Evolutionary conservation across 2,329 filamentous ascomycete genomes (phyloP), one percentile per base, ranked within the genome.

Genomic region (Neopestalotiopsis sp.): DNA sequence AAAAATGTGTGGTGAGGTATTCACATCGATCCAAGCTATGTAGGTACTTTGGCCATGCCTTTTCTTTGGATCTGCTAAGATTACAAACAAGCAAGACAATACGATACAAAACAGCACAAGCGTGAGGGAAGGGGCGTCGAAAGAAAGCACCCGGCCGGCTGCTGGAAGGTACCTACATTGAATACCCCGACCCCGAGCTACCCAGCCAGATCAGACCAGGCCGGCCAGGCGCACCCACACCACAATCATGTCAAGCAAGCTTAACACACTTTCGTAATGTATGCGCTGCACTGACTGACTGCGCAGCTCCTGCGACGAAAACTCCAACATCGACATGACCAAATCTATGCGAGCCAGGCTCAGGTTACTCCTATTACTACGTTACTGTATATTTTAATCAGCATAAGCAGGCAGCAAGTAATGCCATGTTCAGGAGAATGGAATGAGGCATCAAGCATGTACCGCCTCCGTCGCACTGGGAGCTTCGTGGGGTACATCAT

Each of bases 251-350:
- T 38, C 34, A 38, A 38, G 34, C 34, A 53, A 28, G 45, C 45
- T 53, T 24, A 53, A 53, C 45, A 53, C 45, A 53, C 45, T 53
- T 53, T 53, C 45, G 45, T 53, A 53, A 53, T 53, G 45, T 53
- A 53, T 53, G 45, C 45, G 45, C n/a, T 53, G 45, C 45, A 53
- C 45, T 53, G 45, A 53, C 45, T 53, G 45, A 53, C 45, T 53
- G 45, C 45, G n/a, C 45, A n/a, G 17, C 45, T 53, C 20, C 45
- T 53, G 45, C 45, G 45, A 53, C 45, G 24, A 53, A n/a, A 20
- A 17, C 20, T 20, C 45, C 17, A 53, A 53, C n/a, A n/a, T 53
- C 5, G 17, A 53, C 45, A 53, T n/a, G 17, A 7, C 20, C 45
- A 53, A 53, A 53, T 53, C 20, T 53, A 53, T 53, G 45, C 45